These are phyloP conservation scores for Neurospora discreta DNA, from an alignment of 495 filamentous ascomycete species.

Conservation along the genomic window DNA sequence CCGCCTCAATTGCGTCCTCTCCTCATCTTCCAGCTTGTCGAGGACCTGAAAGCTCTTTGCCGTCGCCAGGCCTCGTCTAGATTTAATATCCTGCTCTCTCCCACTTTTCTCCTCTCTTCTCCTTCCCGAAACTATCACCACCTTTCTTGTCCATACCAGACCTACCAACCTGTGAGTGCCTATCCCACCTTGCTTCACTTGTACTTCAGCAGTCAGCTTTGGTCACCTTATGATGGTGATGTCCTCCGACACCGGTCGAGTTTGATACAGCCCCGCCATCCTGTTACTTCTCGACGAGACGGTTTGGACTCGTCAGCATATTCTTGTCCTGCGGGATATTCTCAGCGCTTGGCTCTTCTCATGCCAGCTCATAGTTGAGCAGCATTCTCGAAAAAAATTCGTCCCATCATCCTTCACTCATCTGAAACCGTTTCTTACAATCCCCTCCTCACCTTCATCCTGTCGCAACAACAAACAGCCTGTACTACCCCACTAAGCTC, in stretches of 20 bases:
- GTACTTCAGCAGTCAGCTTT: neutral
- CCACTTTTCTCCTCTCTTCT: neutral
- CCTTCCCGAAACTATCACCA: neutral
- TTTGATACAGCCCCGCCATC: neutral
- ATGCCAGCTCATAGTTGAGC: conserved; percentile 11
- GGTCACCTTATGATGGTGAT: neutral
- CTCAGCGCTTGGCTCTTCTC: neutral
- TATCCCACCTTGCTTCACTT: neutral
- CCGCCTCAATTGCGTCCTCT: conserved; percentile 20
- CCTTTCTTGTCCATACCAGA: neutral
- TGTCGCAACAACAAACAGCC: conserved; percentile 1
- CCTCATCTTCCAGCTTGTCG: conserved; percentile 4
- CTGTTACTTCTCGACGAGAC: neutral
- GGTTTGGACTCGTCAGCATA: neutral
- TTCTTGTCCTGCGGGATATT: conserved; percentile 16
- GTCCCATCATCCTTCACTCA: neutral
- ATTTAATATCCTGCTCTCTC: neutral
- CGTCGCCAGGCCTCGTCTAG: neutral
- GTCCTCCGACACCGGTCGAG: neutral
- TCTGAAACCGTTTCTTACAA: neutral
- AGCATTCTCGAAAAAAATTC: conserved; percentile 8
- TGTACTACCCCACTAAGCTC: neutral
- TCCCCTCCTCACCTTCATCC: neutral
- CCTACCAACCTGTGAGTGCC: conserved; percentile 1
- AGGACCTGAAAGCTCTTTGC: conserved; percentile 14